Base-by-base conservation (phyloP, 495 filamentous ascomycete species). In the Annulohypoxylon nitens region DNA sequence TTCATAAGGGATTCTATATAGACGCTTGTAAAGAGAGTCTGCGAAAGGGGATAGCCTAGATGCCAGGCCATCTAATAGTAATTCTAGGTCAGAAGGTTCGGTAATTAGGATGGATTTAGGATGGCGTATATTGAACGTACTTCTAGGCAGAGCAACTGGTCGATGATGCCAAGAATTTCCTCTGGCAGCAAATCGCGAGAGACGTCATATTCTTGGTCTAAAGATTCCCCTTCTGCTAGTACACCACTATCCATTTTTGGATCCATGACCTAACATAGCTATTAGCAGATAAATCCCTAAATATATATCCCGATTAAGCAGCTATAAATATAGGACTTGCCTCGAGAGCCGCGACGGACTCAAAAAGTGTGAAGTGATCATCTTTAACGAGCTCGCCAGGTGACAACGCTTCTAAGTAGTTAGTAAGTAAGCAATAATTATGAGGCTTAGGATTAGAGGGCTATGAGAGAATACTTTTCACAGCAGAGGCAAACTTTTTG, bases 201-300 rank as follows among this genome's bases (percentile, higher is more conserved):
- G 61, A 93, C 87, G 80, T 98, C 93, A 83, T 97, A 98, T 69
- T 93, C 89, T 59, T 95, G 91, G 69, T 97, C 92, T 5, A 97
- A 85, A 36, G 89, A 90, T 73, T 97, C 93, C 47, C 89, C 93
- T 9, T 90, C 87, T 11, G 86, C 86, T 14, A 96, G 80, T 73
- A 90, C 92, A 34, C 96, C 96, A 77, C 93, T 97, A 78, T 99
- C 96, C 96, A 99, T 98, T 80, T 98, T 99, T 0, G 91, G 90
- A 77, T 99, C 96, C 94, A 97, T 97, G 67, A 99, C 95, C 96
- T 99, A 57, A 23, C 7, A 10, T 50, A 50, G 60, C 8, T 51
- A 30, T 73, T 45, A 73, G 61, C 14, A 43, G 25, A 6, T 60
- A 50, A 20, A 25, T 50, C 65, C 48, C 45, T 8, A 14, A 23